Conservation (phyloP, 2,329 filamentous ascomycete genomes). For the Drechslerella dactyloides region DNA sequence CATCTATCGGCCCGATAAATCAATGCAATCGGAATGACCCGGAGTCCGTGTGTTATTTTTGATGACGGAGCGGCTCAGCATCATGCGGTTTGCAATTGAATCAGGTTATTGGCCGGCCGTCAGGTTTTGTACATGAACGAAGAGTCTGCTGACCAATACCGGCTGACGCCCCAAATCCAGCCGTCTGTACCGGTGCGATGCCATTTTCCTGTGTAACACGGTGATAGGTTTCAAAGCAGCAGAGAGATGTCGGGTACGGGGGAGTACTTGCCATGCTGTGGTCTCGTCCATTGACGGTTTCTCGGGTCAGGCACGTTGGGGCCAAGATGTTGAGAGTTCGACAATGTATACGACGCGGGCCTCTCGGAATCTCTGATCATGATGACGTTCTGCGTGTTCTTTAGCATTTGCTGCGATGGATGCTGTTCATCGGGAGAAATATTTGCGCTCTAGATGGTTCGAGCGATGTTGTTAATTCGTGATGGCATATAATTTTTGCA, state of each 20-base stretch:
- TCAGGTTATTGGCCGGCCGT: too few species aligned
- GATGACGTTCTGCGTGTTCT: too few species aligned
- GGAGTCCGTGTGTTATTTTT: too few species aligned
- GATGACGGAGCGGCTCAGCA: too few species aligned
- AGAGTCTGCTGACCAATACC: slow-evolving; percentile 27
- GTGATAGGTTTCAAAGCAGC: slow-evolving; percentile 1
- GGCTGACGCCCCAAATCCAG: slow-evolving; percentile 10
- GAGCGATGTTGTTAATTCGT: too few species aligned
- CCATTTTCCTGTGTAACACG: slow-evolving; percentile 32
- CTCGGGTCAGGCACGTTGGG: slow-evolving; percentile 20
- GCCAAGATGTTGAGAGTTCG: not conserved
- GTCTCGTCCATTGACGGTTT: not conserved
- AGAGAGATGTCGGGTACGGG: slow-evolving; percentile 3
- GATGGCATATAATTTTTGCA: too few species aligned
- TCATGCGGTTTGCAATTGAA: too few species aligned
- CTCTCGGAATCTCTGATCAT: not conserved
- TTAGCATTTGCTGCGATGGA: too few species aligned
- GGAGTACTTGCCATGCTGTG: slow-evolving; percentile 9
- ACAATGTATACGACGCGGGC: not conserved
- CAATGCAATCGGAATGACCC: too few species aligned
- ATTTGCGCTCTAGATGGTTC: too few species aligned
- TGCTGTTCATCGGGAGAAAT: too few species aligned
- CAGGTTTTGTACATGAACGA: not conserved
- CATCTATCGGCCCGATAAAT: too few species aligned
- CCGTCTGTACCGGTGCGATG: slow-evolving; percentile 10